Base-by-base conservation (phyloP, 192 early-diverging fungal genomes). In the Glomus cerebriforme region DNA sequence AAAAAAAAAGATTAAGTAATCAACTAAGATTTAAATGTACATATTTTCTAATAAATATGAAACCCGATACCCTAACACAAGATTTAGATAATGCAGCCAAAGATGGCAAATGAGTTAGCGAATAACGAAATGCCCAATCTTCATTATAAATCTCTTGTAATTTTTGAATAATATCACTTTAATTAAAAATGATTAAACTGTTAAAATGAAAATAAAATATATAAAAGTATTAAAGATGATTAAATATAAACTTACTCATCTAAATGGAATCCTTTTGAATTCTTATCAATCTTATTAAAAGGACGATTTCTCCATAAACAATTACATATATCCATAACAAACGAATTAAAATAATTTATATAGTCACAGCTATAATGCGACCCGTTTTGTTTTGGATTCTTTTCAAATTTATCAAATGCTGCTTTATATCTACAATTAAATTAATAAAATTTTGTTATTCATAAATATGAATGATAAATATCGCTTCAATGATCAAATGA, bases 281-380 rank as follows among this genome's bases (percentile, higher is more conserved):
- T 83, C 35, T 81, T 82, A 26, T 85, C 85, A 4, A 62, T 22
- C 47, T 81, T 81, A 71, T 83, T 85, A 34, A 87, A 85, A 2
- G 84, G 82, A 1, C 82, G 79, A 63, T 83, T 85, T 27, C 85
- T 76, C 86, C 86, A 89, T 0, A 87, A 43, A 65, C 82, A 81
- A 58, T 86, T 86, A 58, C 85, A 89, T 9, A 87, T 80, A 43
- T 89, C 88, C 83, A 85, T 86, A 6, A 87, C 86, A 74, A 81
- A 86, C 15, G 85, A 84, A 80, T 89, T 89, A 71, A 89, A 89
- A 39, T 79, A 79, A 54, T 85, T 79, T 27, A 89, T 80, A 66
- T 86, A 85, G 7, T 83, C 81, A 31, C 80, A 72, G 29, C 73
- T 85, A 65, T 81, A 79, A 35, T 65, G 81, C 24, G 54, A 76